Base-by-base conservation (phyloP, 306 rosid genomes). In the Astragalus membranaceus region DNA sequence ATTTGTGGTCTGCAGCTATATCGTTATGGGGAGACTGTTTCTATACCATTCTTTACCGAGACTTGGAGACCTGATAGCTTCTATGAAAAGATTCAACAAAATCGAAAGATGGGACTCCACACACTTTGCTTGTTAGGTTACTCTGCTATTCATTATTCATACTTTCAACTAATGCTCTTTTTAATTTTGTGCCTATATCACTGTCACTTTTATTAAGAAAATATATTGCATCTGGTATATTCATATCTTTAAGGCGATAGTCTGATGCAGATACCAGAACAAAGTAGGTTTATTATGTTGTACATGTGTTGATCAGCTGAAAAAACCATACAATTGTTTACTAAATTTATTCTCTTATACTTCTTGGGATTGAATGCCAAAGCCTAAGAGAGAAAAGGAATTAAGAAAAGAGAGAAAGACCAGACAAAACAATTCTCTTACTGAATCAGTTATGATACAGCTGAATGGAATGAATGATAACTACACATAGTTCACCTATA, bases 1-100 rank as follows among this genome's bases (percentile, higher is more conserved):
- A 72, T 87, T 63, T 90, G 98, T 52, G 98, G 98, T 29, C 75
- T 90, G 10, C 98, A 93, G 72, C 81, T 90, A 15, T 93, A 93
- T 75, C 94, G 89, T 29, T 93, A 90, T 33, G 98, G 97, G 5
- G 96, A 93, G 78, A 88, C 93, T 1, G 84, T 93, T 64, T 90
- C 97, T 0, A 79, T 93, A 36, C 98, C 98, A 0, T 90, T 90
- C 80, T 90, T 90, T 72, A 87, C 96, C 0, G 84, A 88, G 3
- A 82, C 98, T 3, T 90, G 96, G 98, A 90, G 87, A 43, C 98
- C 98, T 15, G 92, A 86, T 85, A 90, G 96, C 67, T 93, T 93
- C 78, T 93, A 90, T 41, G 88, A 88, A 78, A 93, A 93, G 82
- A 93, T 93, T 78, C 85, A 85, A 50, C 79, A 58, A 29, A 93